A percentile compares a stretch with the other conserved stretches of the same genome.
Evolutionary conservation across 495 filamentous ascomycete species (phyloP).

Genomic region (Aspergillus bertholletiae): DNA sequence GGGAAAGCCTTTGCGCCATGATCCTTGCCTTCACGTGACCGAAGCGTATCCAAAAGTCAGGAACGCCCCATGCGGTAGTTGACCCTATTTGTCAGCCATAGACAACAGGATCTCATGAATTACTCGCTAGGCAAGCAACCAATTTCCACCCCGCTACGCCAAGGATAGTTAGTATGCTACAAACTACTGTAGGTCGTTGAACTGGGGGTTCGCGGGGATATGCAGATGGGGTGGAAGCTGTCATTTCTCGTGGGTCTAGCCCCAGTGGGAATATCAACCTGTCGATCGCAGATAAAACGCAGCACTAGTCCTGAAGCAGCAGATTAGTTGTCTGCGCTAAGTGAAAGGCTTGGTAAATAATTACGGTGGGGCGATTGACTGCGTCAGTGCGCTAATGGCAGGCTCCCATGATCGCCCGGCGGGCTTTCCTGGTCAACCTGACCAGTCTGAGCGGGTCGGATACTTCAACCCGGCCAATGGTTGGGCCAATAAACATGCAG

Average conservation of each 20-base stretch:
- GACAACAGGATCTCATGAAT: neutral
- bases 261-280: neutral
- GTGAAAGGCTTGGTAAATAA: neutral
- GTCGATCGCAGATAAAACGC: neutral
- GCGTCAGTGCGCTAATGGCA: neutral
- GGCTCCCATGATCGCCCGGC: conserved; percentile 9
- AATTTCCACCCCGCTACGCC: neutral
- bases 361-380: neutral
- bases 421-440: neutral
- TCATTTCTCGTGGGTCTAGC: neutral
- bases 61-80: neutral
- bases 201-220: neutral
- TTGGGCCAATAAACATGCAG: conserved; percentile 6
- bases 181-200: too few relatives aligned
- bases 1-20: neutral
- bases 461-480: conserved; percentile 13
- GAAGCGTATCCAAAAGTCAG: conserved; percentile 9
- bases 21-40: conserved; percentile 8
- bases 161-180: neutral
- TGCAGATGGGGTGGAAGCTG: neutral
- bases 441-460: conserved; percentile 11
- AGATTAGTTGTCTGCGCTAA: neutral
- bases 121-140: neutral
- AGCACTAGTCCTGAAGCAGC: neutral
- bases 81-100: neutral